Conservation (phyloP, 2,329 filamentous ascomycete genomes). For the Neophaeococcomyces aloes region DNA sequence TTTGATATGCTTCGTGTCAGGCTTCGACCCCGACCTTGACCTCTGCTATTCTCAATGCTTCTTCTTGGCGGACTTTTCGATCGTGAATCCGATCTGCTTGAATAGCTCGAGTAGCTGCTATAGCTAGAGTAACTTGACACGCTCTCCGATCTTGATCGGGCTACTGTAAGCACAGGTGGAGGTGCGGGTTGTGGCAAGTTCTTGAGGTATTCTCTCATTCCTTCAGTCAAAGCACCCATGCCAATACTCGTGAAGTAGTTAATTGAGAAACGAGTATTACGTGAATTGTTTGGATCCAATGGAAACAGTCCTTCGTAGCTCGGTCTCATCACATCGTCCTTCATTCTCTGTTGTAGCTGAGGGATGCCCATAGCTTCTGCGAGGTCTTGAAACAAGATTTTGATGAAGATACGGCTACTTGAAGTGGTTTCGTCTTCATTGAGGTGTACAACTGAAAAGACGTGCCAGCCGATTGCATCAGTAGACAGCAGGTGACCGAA, state of each 20-base stretch:
- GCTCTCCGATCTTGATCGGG: slow-evolving; percentile 54
- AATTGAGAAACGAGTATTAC: slow-evolving; percentile 92
- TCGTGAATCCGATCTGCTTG: slow-evolving; percentile 23
- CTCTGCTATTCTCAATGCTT: slow-evolving; percentile 24
- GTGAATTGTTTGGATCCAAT: slow-evolving; percentile 57
- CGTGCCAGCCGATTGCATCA: slow-evolving; percentile 88
- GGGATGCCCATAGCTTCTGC: slow-evolving; percentile 76
- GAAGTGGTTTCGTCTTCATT: slow-evolving; percentile 97
- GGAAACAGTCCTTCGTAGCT: slow-evolving; percentile 82
- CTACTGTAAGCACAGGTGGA: slow-evolving; percentile 48
- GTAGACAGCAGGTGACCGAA: slow-evolving; percentile 84
- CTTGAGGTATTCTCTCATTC: slow-evolving; percentile 83
- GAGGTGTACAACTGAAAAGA: slow-evolving; percentile 70
- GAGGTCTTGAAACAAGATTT: slow-evolving; percentile 91
- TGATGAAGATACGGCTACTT: slow-evolving; percentile 94
- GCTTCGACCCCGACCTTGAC: slow-evolving; percentile 10
- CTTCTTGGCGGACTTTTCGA: slow-evolving; percentile 21
- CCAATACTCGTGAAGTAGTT: slow-evolving; percentile 99
- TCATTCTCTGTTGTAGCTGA: slow-evolving; percentile 64
- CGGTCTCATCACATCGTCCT: slow-evolving; percentile 66
- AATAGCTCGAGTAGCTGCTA: slow-evolving; percentile 51
- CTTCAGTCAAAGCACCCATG: slow-evolving; percentile 88
- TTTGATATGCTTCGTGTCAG: slow-evolving; percentile 18
- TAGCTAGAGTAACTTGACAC: slow-evolving; percentile 61
- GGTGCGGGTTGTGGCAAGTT: slow-evolving; percentile 78